Evolutionary conservation across 768 basidiomycete species (phyloP), one percentile per base, ranked within the genome.

Genomic region (Brasilioporus rufonigricans): DNA sequence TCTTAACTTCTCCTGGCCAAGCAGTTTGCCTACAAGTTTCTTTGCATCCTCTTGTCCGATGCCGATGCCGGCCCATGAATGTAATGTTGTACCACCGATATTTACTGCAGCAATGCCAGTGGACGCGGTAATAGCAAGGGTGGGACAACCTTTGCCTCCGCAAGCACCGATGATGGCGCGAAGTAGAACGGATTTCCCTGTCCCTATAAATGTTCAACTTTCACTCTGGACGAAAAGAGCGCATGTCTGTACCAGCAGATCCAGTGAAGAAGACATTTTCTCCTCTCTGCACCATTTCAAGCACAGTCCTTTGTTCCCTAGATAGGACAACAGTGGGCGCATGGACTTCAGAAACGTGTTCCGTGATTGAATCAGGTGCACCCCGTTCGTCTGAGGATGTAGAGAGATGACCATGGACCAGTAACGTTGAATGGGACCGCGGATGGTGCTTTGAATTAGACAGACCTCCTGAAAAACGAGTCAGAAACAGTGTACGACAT

Each of bases 241-340:
- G 2, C 1, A 26, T 18, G 35, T 26, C 12, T 35, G 27, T 53
- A 69, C 90, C 91, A 49, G 92, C 92, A 18, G 88, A 87, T 2
- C 92, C 92, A 0, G 91, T 93, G 67, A 93, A 93, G 71, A 93
- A 93, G 9, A 93, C 82, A 62, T 75, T 91, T 58, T 80, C 71
- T 4, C 85, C 83, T 11, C 71, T 72, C 43, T 81, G 77, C 8
- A 93, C 88, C 60, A 65, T 70, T 14, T 73, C 60, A 8, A 87
- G 65, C 7, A 87, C 79, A 4, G 50, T 46, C 44, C 61, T 65
- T 66, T 87, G 86, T 63, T 85, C 82, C 5, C 69, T 63, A 12
- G 85, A 85, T 13, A 87, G 71, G 6, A 51, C 23, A 18, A 81
- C 61, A 29, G 65, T 24, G 14, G 62, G 56, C 11, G 60, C 14